Percentiles rank a stretch among this genome's conserved stretches.
phyloP scores from a whole-genome alignment of 1,284 basidiomycete species.

The Sanguinoderma infundibulare region DNA sequence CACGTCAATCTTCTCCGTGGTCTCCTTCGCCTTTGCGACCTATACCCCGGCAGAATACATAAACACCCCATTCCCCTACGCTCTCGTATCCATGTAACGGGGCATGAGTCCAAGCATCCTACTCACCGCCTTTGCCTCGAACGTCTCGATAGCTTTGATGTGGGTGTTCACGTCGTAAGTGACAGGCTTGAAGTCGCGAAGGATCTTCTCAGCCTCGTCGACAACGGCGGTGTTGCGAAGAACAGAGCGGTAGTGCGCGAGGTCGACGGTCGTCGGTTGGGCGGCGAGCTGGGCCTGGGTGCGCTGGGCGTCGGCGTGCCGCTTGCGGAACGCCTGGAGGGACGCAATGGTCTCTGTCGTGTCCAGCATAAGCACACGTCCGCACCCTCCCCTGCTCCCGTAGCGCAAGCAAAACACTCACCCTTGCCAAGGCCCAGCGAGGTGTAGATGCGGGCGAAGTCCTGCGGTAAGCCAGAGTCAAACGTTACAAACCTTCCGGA shows the following conservation, averaged over 20 bases:
- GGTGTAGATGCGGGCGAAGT: constrained; percentile 91
- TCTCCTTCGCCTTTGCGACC: constrained; percentile 92
- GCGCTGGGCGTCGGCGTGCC: constrained; percentile 88
- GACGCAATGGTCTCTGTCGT: constrained; percentile 83
- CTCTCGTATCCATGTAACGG: background rate
- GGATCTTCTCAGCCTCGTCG: constrained; percentile 90
- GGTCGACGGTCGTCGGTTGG: constrained; percentile 84
- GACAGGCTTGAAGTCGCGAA: constrained; percentile 92
- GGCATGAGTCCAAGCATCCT: background rate
- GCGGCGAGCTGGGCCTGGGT: constrained; percentile 70
- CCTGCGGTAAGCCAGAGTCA: constrained; percentile 50
- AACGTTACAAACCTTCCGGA: constrained; percentile 14
- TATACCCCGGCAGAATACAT: constrained; percentile 37
- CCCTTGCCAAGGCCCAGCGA: constrained; percentile 93
- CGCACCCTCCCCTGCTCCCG: background rate
- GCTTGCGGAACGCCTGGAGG: constrained; percentile 96
- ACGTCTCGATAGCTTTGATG: constrained; percentile 95
- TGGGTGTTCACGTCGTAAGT: constrained; percentile 95
- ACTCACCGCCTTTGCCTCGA: constrained; percentile 95
- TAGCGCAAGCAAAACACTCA: constrained; percentile 39
- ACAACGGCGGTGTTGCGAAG: constrained; percentile 95
- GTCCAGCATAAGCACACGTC: constrained; percentile 5
- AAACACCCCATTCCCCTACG: background rate
- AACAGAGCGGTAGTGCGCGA: constrained; percentile 89
- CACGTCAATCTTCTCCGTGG: constrained; percentile 88